Conservation (phyloP, 768 basidiomycete species). For the Sarcodon sp. region DNA sequence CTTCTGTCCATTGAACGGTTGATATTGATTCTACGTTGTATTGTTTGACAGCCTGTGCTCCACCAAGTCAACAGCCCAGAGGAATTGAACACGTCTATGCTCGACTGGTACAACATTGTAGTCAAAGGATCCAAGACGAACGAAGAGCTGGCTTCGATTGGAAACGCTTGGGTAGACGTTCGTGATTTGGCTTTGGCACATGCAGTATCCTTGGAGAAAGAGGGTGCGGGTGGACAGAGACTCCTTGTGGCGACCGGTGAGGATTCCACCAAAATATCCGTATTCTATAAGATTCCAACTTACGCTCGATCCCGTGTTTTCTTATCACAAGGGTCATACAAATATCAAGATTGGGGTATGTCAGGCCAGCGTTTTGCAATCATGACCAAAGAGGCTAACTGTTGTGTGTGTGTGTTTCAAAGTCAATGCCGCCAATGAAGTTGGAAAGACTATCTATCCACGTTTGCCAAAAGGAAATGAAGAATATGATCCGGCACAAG, state of each 20-base stretch:
- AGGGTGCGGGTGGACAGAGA: conserved; percentile 23
- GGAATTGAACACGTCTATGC: conserved; percentile 21
- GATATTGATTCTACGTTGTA: not conserved
- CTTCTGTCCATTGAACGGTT: not conserved
- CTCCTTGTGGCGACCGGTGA: conserved; percentile 17
- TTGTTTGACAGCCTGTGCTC: conserved; percentile 10
- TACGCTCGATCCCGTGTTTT: not conserved
- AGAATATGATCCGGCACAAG: conserved; percentile 10
- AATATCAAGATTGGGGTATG: not conserved
- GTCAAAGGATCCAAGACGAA: conserved; percentile 7
- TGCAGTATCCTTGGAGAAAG: conserved; percentile 14
- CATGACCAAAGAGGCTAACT: not conserved
- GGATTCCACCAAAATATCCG: not conserved
- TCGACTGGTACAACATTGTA: conserved; percentile 11
- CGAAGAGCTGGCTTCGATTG: not conserved
- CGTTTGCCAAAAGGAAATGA: conserved; percentile 7
- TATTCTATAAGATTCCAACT: not conserved
- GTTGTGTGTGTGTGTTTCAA: not conserved
- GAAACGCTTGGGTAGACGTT: conserved; percentile 19
- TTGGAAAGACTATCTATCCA: conserved; percentile 1
- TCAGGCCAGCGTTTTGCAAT: not conserved
- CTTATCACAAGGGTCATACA: not conserved
- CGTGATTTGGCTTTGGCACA: conserved; percentile 21
- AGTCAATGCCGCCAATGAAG: conserved; percentile 7
- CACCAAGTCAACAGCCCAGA: conserved; percentile 23